Base-by-base conservation (phyloP, 1,284 basidiomycete species). In the Heliocybe sulcata region DNA sequence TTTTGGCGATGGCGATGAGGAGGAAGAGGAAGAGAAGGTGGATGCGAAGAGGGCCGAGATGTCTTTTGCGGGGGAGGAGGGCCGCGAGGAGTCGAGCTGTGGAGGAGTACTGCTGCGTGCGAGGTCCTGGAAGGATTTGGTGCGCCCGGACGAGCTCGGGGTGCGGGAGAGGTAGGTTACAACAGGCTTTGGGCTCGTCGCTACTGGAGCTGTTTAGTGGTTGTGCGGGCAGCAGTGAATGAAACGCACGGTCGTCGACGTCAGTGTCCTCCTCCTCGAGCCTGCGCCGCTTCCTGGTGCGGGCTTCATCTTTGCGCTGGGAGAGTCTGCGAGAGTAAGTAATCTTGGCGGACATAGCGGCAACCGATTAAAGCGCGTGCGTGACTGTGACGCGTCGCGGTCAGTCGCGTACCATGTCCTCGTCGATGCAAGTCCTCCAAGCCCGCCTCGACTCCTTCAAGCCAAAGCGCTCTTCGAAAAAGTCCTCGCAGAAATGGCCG, bases 381-480 rank as follows among this genome's bases (percentile, higher is more conserved):
- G 38, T 42, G 38, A 42, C 38, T n/a, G 38, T 20, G 12, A 42
- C 38, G 8, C 6, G 38, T 42, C 38, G 38, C 38, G 38, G 38
- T 42, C 6, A n/a, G 19, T 20, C 38, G 16, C 12, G 8, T 16
- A 14, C 20, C 23, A 29, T 49, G 23, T 8, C 27, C 64, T 38
- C n/a, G n/a, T n/a, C 16, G 26, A 86, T 87, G 83, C 79, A 87
- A 59, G 70, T 72, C 51, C 70, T 79, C 33, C 70, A 81, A 60
- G 72, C 75, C 53, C 76, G 86, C 20, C 65, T 85, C 57, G 77
- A 79, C 54, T 85, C 87, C 0, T 90, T 88, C 64, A 69, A 83
- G 75, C 64, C 72, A 60, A 64, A 82, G 62, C 62, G 70, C 62
- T 66, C 68, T 0, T 61, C 65, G 2, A 63, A 59, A 45, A 74